Evolutionary conservation across 164 flowering plant species (phyloP).

Genomic region (Stephania japonica): DNA sequence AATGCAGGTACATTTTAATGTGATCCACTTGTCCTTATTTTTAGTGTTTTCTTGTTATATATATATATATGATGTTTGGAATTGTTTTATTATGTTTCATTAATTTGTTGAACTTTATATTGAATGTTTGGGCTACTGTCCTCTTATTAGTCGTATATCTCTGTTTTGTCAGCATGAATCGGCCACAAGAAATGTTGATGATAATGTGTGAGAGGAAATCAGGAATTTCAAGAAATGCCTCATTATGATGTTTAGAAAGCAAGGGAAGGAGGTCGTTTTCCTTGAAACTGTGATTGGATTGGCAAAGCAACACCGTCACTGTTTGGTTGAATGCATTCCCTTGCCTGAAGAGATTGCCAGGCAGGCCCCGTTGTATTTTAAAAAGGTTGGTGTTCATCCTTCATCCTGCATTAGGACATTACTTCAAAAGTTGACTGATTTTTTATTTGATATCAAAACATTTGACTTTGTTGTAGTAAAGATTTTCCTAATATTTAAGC

Average conservation of each 20-base stretch:
- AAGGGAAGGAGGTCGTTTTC: slow-evolving; percentile 75
- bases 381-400: slow-evolving; percentile 49
- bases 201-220: slow-evolving; percentile 83
- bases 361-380: slow-evolving; percentile 81
- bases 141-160: background rate
- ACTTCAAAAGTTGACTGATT: background rate
- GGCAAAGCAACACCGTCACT: slow-evolving; percentile 81
- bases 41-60: slow-evolving; percentile 2
- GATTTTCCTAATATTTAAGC: background rate
- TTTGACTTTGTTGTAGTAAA: background rate
- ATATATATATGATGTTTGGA: background rate
- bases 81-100: background rate
- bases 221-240: slow-evolving; percentile 96
- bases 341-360: slow-evolving; percentile 65
- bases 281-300: slow-evolving; percentile 87
- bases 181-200: slow-evolving; percentile 65
- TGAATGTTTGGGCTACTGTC: background rate
- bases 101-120: background rate
- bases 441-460: background rate
- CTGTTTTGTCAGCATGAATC: slow-evolving; percentile 70
- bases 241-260: slow-evolving; percentile 79
- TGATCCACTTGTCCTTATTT: background rate
- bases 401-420: background rate
- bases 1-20: too few species aligned
- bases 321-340: slow-evolving; percentile 89